These are phyloP conservation scores for Monilinia aucupariae DNA, from an alignment of 2,329 filamentous ascomycete species.

Conservation along the genomic window DNA sequence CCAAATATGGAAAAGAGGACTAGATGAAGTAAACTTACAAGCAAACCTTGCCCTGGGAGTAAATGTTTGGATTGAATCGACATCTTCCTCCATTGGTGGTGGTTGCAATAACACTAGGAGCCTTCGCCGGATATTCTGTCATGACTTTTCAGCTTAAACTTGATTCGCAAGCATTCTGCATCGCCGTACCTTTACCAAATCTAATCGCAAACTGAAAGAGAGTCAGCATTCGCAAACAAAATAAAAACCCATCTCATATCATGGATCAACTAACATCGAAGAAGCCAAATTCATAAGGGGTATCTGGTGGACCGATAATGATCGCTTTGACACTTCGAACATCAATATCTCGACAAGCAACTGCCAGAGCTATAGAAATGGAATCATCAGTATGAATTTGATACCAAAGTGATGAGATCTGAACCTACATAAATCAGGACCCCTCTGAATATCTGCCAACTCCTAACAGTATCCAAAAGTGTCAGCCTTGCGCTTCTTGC, in stretches of 20 bases:
- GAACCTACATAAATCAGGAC: slow-evolving; percentile 71
- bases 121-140: slow-evolving; percentile 73
- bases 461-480: slow-evolving; percentile 51
- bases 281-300: slow-evolving; percentile 95
- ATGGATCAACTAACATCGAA: slow-evolving; percentile 64
- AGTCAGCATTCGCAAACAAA: slow-evolving; percentile 30
- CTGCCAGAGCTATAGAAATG: slow-evolving; percentile 62
- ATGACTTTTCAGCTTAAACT: slow-evolving; percentile 11
- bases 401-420: not conserved
- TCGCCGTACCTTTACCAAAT: slow-evolving; percentile 64
- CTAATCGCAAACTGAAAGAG: slow-evolving; percentile 62
- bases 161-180: not conserved
- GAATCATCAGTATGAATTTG: slow-evolving; percentile 23
- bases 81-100: slow-evolving; percentile 87
- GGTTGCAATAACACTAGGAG: slow-evolving; percentile 56
- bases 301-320: slow-evolving; percentile 88
- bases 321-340: slow-evolving; percentile 82
- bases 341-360: slow-evolving; percentile 81
- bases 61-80: slow-evolving; percentile 97
- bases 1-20: not conserved
- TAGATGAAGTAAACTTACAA: slow-evolving; percentile 53
- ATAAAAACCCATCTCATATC: too few species aligned
- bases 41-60: slow-evolving; percentile 85
- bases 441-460: slow-evolving; percentile 77
- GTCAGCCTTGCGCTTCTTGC: slow-evolving; percentile 37